Evolutionary conservation across 1,139 yeast genomes (phyloP), one percentile per base, ranked within the genome.

Genomic region (Geotrichum cucujoidarum): DNA sequence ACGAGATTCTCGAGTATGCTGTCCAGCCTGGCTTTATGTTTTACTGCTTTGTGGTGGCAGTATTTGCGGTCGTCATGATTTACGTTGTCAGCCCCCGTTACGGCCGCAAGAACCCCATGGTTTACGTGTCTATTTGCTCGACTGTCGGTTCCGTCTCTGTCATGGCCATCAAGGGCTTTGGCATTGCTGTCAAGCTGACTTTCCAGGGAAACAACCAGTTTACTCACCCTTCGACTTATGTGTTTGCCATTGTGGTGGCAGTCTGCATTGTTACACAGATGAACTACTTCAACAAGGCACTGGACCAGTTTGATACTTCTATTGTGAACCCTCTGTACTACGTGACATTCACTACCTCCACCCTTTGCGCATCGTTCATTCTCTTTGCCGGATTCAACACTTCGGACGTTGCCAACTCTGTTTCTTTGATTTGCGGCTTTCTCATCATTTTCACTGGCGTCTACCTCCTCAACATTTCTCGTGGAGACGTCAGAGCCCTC

Each of bases 281-380:
- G 96, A 88, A 87, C 69, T 88, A 85, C 65, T 87, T 88, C 73
- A 88, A 88, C 73, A 88, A 87, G 70, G 96, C 96, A 0, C 74
- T 88, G 61, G 96, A 90, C 60, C 95, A 86, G 65, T 88, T 87
- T 61, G 96, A 88, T 63, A 88, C 96, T 2, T 86, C 95, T 1
- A 85, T 89, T 56, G 96, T 88, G 49, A 88, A 89, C 65, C 96
- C 96, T 29, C 72, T 88, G 53, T 88, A 88, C 69, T 88, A 89
- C 62, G 97, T 88, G 49, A 83, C 95, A 0, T 89, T 88, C 68
- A 88, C 97, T 35, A 88, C 96, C 0, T 87, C 86, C 50, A 89
- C 96, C 0, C 74, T 88, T 58, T 74, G 78, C 48, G 96, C 97
- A 0, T 86, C 95, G 32, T 89, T 89, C 65, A 83, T 89, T 55